Percentiles rank a stretch among this genome's conserved stretches.
Conservation (phyloP, 176 grass and related monocot species). For the Thalia dealbata region DNA sequence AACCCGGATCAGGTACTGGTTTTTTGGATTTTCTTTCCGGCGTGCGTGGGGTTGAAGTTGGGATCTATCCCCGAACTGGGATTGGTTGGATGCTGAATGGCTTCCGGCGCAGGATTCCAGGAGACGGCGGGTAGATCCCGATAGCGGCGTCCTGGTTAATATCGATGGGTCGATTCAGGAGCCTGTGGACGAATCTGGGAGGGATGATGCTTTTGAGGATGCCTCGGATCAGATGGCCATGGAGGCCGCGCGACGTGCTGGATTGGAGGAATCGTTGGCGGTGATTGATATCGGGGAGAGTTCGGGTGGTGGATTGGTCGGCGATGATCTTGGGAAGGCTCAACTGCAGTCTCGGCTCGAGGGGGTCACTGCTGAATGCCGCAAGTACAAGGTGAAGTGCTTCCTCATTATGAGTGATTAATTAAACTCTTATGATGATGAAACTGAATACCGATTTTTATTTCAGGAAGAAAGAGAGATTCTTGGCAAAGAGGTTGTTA, state of each 20-base stretch:
- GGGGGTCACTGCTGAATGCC: constrained; percentile 42
- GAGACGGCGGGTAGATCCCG: constrained; percentile 42
- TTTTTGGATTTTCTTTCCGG: not conserved
- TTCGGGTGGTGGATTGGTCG: constrained; percentile 10
- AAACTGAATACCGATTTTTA: constrained; percentile 16
- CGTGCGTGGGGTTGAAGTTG: not conserved
- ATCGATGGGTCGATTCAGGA: constrained; percentile 48
- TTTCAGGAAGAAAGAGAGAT: constrained; percentile 90
- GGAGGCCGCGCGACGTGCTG: constrained; percentile 20
- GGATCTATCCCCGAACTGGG: not conserved
- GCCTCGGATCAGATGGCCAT: constrained; percentile 53
- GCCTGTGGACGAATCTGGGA: constrained; percentile 42
- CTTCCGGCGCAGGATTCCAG: constrained; percentile 38
- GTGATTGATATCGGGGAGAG: constrained; percentile 66
- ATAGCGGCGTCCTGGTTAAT: constrained; percentile 68
- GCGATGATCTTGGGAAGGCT: constrained; percentile 26
- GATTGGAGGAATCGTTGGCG: constrained; percentile 71
- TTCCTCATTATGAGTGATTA: not conserved
- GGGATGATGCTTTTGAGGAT: constrained; percentile 85
- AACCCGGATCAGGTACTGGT: constrained; percentile 30
- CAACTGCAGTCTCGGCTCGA: constrained; percentile 21
- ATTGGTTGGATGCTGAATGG: constrained; percentile 10
- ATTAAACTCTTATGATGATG: not conserved
- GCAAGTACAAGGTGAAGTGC: constrained; percentile 63
- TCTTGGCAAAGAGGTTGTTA: constrained; percentile 49